Conservation (phyloP, 75 land plant species). For the Sequoiadendron giganteum region DNA sequence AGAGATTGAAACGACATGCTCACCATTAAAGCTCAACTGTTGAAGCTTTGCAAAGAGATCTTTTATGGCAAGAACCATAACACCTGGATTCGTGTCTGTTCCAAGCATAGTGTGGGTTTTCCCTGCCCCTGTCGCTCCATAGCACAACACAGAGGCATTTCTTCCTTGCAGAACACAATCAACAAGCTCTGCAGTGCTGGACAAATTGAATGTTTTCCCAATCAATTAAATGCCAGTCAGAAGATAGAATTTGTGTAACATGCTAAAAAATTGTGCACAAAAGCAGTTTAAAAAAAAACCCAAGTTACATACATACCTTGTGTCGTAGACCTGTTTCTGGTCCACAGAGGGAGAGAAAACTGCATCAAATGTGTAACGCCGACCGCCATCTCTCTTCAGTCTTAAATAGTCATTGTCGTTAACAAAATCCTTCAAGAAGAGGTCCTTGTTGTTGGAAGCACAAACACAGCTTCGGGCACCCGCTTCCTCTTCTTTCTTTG, state of each 20-base stretch:
- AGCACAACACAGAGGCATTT: conserved; percentile 31
- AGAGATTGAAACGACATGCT: conserved; percentile 14
- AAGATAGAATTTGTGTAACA: background rate
- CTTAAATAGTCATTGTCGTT: conserved; percentile 24
- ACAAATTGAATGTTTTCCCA: background rate
- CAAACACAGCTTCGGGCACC: conserved; percentile 22
- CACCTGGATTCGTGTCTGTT: conserved; percentile 21
- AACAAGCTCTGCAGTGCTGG: conserved; percentile 23
- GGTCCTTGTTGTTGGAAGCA: conserved; percentile 13
- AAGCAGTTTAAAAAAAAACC: background rate
- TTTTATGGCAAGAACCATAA: conserved; percentile 27
- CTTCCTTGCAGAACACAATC: conserved; percentile 25
- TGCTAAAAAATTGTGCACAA: background rate
- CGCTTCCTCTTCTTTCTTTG: conserved; percentile 25
- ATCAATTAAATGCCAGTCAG: background rate
- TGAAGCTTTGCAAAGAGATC: conserved; percentile 23
- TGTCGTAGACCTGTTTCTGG: conserved; percentile 22
- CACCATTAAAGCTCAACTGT: conserved; percentile 8
- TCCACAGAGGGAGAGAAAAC: conserved; percentile 17
- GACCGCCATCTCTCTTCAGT: conserved; percentile 22
- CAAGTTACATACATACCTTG: conserved; percentile 10
- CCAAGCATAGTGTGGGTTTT: conserved; percentile 36
- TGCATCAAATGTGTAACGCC: conserved; percentile 29
- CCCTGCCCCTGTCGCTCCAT: conserved; percentile 40
- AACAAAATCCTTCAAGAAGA: conserved; percentile 14